Base-by-base conservation (phyloP, 2,329 filamentous ascomycete species). In the Phaeosphaeriaceae sp. region DNA sequence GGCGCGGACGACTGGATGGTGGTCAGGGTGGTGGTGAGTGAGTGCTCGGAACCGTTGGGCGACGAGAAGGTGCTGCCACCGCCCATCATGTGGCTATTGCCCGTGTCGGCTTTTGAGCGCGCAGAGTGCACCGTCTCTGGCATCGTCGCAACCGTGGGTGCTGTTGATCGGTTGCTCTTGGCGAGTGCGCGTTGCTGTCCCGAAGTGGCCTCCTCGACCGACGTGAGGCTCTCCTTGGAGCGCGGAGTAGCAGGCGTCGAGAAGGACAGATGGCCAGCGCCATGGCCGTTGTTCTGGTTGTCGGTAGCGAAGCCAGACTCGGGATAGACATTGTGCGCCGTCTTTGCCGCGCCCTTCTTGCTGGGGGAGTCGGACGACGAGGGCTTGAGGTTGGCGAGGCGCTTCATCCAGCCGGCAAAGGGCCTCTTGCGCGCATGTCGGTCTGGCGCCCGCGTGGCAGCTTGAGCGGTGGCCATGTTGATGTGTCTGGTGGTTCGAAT, bases 281-380 rank as follows among this genome's bases (percentile, higher is more conserved):
- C 63, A 74, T 77, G 59, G 84, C 58, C 15, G 35, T 40, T 15
- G 35, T n/a, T 40, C 4, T 40, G 35, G 35, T 40, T 17, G 35
- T n/a, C n/a, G 81, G 82, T 69, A 80, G 81, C 60, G 71, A 85
- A 85, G 58, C 91, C 91, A 2, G 93, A 96, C 69, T 94, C 86
- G 9, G 92, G 92, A 73, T 97, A 97, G n/a, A 94, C 94, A 74
- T 94, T 94, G 83, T 97, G 97, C 77, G 94, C 94, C 82, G 97
- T 97, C 77, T 90, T 89, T 72, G 88, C 88, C 52, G 83, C 81
- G 19, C 80, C 76, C 78, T 90, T 91, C 79, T 90, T 91, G 54
- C 78, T 80, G 54, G 78, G 73, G 17, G 83, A 78, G 60, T 88
- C 84, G 63, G 86, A 87, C 30, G 89, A 91, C 1, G 89, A 90